Base-by-base conservation (phyloP, 495 filamentous ascomycete species). In the Penicillium samsonianum region DNA sequence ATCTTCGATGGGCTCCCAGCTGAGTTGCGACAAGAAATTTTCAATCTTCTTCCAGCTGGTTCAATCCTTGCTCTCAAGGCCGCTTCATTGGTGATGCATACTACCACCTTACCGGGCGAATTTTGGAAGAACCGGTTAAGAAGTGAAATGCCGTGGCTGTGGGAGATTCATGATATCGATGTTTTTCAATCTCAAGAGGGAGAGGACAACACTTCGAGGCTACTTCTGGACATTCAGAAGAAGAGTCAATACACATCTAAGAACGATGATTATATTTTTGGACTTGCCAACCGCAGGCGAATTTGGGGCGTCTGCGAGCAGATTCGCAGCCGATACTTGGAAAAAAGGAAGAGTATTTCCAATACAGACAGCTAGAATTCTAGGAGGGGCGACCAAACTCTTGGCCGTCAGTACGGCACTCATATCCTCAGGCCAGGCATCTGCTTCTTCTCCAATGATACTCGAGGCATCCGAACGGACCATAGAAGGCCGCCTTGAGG, bases 241-340 rank as follows among this genome's bases (percentile, higher is more conserved):
- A 41, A 41, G 38, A 41, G 38, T 41, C 38, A 19, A 11, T 41
- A 41, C 38, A 41, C 38, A 41, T 41, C 38, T 17, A 5, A 41
- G 17, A 41, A 20, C 20, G 38, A 41, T 20, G 38, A 20, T 41
- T 41, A 41, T 17, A 41, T 41, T 20, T 20, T 41, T 7, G 38
- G 38, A 10, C 38, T 41, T 41, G 38, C 38, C 38, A 41, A 41
- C 38, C 38, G 17, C 5, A 41, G 38, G 38, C 38, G 17, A 19
- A 41, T 41, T 41, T 41, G 38, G 38, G n/a, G 17, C 38, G 38
- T 41, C 16, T 41, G 38, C 38, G 38, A 41, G 38, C 38, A 41
- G 38, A 19, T 41, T 17, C 6, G 19, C 6, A 41, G 38, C 38
- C 17, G n/a, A 5, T 41, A 41, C 17, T 20, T 41, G 38, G n/a